phyloP scores from a whole-genome alignment of 73 alveolate genomes.

The Paramecium sexaurelia region DNA sequence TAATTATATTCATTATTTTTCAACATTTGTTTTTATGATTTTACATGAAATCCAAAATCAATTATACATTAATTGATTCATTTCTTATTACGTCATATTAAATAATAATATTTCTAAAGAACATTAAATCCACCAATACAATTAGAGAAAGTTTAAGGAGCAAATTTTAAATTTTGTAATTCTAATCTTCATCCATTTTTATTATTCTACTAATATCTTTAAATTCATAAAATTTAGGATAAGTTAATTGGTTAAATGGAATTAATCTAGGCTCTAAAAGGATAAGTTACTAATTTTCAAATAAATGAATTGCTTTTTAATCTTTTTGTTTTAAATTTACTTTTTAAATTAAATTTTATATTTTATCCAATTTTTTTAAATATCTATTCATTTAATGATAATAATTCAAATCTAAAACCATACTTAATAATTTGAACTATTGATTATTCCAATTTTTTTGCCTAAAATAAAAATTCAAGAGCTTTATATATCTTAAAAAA shows the following conservation, averaged over 20 bases:
- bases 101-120: neutral
- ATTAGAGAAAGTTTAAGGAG: slow-evolving; percentile 39
- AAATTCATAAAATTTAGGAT: slow-evolving; percentile 84
- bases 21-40: slow-evolving; percentile 23
- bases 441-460: no score
- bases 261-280: slow-evolving; percentile 74
- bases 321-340: no score
- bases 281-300: slow-evolving; percentile 73
- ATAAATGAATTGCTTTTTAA: slow-evolving; percentile 75
- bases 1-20: slow-evolving; percentile 27
- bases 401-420: no score
- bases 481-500: no score
- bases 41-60: neutral
- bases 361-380: no score
- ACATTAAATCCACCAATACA: neutral
- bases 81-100: neutral
- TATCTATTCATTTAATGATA: no score
- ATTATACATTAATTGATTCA: slow-evolving; percentile 44
- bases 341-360: no score
- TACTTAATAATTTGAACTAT: no score
- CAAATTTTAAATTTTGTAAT: no score
- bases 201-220: slow-evolving; percentile 65
- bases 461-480: no score
- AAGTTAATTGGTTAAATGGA: slow-evolving; percentile 73
- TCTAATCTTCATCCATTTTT: neutral